A percentile compares a stretch with the other conserved stretches of the same genome.
Conservation (phyloP, 1,284 basidiomycete species). For the Fomitopsis palustris region DNA sequence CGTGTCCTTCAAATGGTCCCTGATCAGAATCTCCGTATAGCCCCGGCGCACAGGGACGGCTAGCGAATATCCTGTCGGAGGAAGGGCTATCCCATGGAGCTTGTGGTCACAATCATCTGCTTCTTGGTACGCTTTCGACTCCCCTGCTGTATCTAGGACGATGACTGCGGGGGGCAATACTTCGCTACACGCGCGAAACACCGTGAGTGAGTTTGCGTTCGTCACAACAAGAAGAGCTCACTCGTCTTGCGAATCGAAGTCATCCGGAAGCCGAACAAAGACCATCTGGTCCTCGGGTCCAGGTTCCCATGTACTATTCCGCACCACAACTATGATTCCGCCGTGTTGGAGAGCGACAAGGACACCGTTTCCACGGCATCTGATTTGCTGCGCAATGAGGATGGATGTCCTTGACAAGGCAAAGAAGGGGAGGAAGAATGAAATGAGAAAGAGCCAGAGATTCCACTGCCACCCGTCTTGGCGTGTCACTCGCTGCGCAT, state of each 20-base stretch:
- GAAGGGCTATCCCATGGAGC: constrained; percentile 23
- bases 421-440: constrained; percentile 4
- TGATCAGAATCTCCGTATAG: neutral
- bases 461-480: neutral
- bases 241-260: neutral
- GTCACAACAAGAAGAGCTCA: neutral
- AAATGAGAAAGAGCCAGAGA: neutral
- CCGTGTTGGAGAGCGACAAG: constrained; percentile 3
- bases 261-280: neutral
- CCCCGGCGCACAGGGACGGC: neutral
- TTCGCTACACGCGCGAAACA: neutral
- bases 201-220: neutral
- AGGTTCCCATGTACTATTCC: neutral
- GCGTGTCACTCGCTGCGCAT: neutral
- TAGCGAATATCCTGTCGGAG: neutral
- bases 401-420: constrained; percentile 1
- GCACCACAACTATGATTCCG: neutral
- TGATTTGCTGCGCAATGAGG: neutral
- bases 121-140: constrained; percentile 54
- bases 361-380: neutral
- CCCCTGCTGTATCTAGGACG: constrained; percentile 63
- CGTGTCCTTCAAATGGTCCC: neutral
- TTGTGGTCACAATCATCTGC: constrained; percentile 75
- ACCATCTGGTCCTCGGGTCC: neutral
- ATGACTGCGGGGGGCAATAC: constrained; percentile 31